Evolutionary conservation across 1,284 basidiomycete species (phyloP), one percentile per base, ranked within the genome.

Genomic region (Porogramme epimiltina): DNA sequence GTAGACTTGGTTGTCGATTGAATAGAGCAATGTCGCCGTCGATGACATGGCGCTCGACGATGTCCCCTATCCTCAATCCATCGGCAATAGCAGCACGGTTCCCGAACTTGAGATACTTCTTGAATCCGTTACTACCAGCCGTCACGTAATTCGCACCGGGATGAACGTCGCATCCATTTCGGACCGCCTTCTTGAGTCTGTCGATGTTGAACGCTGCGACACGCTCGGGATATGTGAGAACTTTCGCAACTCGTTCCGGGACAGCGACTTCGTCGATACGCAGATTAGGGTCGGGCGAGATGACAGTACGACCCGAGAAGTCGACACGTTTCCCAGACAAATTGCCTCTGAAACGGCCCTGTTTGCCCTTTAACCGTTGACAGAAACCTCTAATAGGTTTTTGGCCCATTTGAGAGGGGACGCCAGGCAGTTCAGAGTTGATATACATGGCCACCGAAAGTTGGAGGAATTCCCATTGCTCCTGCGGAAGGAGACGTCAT

Each of bases 251-350:
- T 51, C 95, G 87, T 70, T 98, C 93, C 0, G 97, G 97, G 1
- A 99, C 93, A 18, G 97, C 97, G 16, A 98, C 94, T 73, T 98
- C 95, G 70, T 99, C 96, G 66, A 99, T 98, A 46, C 93, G 89
- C 56, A 99, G 76, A 69, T 99, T 99, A 10, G 97, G 97, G 70
- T 99, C 97, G 0, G 97, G 97, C 2, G 94, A 96, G 66, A 99
- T 99, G 72, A 99, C 97, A 4, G 97, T 99, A 64, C 97, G 89
- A 16, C 89, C 97, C 1, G 95, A 98, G 68, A 99, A 99, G 71
- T 99, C 97, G 62, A 99, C 97, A 72, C 97, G 93, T 72, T 99
- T 99, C 56, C 97, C 97, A 0, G 95, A 98, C 18, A 99, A 79
- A 69, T 99, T 99, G 25, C 97, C 97, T 70, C 97, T 85, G 76